phyloP scores from a whole-genome alignment of 352 stramenopile genomes.

The Phytophthora fragariaefolia region DNA sequence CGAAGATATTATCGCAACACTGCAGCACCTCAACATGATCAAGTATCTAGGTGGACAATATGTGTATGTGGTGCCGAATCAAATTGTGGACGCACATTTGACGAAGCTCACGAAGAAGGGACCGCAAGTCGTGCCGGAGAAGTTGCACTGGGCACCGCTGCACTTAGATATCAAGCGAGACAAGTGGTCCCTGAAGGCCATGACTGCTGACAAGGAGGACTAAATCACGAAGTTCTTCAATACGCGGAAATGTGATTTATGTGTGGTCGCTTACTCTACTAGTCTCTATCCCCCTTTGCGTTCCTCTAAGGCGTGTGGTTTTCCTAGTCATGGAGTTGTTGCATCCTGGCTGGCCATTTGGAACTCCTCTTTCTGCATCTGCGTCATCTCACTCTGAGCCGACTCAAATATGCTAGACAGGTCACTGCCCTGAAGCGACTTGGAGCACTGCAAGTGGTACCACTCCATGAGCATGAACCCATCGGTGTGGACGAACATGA shows the following conservation, averaged over 20 bases:
- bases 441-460: constrained; percentile 75
- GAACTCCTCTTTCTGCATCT: constrained; percentile 60
- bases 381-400: constrained; percentile 71
- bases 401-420: constrained; percentile 60
- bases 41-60: constrained; percentile 99
- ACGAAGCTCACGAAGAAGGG: constrained; percentile 81
- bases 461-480: constrained; percentile 91
- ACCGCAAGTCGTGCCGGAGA: constrained; percentile 71
- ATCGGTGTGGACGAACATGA: constrained; percentile 89
- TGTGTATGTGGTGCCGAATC: constrained; percentile 95
- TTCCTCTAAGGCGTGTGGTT: background rate
- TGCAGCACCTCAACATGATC: constrained; percentile 98
- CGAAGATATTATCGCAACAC: constrained; percentile 98
- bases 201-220: constrained; percentile 77
- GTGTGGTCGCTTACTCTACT: constrained; percentile 17
- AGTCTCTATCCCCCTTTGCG: constrained; percentile 17
- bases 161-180: constrained; percentile 88
- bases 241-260: constrained; percentile 1
- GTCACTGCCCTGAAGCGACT: constrained; percentile 50
- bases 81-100: constrained; percentile 90
- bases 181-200: constrained; percentile 88
- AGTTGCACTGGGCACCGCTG: constrained; percentile 84
- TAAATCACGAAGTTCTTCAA: no score
- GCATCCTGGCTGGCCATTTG: constrained; percentile 47
- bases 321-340: constrained; percentile 8